phyloP scores from a whole-genome alignment of 1,139 yeast species.

The Candida glucosophila region DNA sequence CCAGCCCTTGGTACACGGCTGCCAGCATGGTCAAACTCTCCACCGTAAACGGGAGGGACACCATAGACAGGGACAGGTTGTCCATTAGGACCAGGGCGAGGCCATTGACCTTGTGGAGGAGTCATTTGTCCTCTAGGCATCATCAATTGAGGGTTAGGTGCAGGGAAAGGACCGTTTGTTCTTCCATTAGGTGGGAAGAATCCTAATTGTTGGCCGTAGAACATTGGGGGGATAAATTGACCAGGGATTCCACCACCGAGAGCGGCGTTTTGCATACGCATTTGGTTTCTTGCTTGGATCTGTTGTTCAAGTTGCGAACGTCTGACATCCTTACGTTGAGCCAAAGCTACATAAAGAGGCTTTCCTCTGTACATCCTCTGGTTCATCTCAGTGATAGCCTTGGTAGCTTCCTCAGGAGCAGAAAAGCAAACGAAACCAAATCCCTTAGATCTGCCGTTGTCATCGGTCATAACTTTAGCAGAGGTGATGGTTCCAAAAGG shows the following conservation, averaged over 20 bases:
- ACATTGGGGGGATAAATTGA: slow-evolving; percentile 93
- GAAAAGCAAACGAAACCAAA: slow-evolving; percentile 98
- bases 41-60: too few relatives aligned
- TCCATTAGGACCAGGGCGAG: slow-evolving; percentile 69
- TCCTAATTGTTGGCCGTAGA: slow-evolving; percentile 83
- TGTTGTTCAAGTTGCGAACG: slow-evolving; percentile 96
- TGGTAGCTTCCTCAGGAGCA: slow-evolving; percentile 97
- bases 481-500: slow-evolving; percentile 94
- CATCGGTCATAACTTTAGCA: slow-evolving; percentile 95
- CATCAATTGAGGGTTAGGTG: slow-evolving; percentile 85
- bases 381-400: slow-evolving; percentile 98
- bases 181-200: slow-evolving; percentile 75
- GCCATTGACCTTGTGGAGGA: slow-evolving; percentile 68
- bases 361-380: slow-evolving; percentile 93
- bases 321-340: slow-evolving; percentile 98
- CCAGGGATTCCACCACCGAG: slow-evolving; percentile 88
- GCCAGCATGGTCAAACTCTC: slow-evolving; percentile 37
- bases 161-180: slow-evolving; percentile 78
- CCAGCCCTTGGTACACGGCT: slow-evolving; percentile 33
- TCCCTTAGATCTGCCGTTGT: slow-evolving; percentile 91
- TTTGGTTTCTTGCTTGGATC: slow-evolving; percentile 96
- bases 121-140: slow-evolving; percentile 74
- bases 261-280: slow-evolving; percentile 95
- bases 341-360: slow-evolving; percentile 97
- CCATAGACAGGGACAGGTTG: slow-evolving; percentile 85